A percentile compares a stretch with the other conserved stretches of the same genome.
Evolutionary conservation across 352 stramenopile genomes (phyloP).

Genomic region (Globisporangium irregulare): DNA sequence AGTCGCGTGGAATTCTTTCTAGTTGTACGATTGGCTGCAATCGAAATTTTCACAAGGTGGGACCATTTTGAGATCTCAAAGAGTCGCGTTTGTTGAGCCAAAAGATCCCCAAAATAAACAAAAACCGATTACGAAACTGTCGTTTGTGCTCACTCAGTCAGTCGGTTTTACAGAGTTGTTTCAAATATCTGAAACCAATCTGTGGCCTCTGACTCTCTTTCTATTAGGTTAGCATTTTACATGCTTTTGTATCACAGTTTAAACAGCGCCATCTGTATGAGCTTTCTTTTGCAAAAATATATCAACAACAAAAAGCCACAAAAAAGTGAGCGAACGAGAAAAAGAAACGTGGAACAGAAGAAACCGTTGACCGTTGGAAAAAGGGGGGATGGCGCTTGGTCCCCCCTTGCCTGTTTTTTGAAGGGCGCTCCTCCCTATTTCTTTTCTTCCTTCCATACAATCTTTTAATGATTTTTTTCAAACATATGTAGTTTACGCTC

Average conservation of each 20-base stretch:
- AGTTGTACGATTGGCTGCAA: not conserved
- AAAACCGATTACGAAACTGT: not conserved
- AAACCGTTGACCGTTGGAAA: constrained; percentile 14
- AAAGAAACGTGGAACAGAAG: constrained; percentile 2
- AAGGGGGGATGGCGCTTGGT: not conserved
- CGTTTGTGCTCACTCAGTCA: not conserved
- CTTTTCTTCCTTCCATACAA: constrained; percentile 8
- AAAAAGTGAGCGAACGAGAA: not conserved
- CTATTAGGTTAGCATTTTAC: not conserved
- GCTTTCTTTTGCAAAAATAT: not conserved
- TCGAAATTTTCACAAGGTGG: not conserved
- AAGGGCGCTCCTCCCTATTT: not conserved
- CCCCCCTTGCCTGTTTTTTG: constrained; percentile 3
- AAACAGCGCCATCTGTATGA: not conserved
- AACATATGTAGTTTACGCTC: not conserved
- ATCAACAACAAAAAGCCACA: not conserved
- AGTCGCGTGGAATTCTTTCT: not conserved
- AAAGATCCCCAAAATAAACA: not conserved
- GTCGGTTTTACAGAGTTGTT: not conserved
- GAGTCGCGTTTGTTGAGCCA: not conserved
- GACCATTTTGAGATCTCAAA: constrained; percentile 4
- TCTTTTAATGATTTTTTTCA: constrained; percentile 1
- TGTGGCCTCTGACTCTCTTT: not conserved
- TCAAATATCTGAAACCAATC: constrained; percentile 1
- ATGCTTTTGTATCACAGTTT: not conserved